phyloP scores from a whole-genome alignment of 1,284 basidiomycete genomes.

The Vanrija sp. region DNA sequence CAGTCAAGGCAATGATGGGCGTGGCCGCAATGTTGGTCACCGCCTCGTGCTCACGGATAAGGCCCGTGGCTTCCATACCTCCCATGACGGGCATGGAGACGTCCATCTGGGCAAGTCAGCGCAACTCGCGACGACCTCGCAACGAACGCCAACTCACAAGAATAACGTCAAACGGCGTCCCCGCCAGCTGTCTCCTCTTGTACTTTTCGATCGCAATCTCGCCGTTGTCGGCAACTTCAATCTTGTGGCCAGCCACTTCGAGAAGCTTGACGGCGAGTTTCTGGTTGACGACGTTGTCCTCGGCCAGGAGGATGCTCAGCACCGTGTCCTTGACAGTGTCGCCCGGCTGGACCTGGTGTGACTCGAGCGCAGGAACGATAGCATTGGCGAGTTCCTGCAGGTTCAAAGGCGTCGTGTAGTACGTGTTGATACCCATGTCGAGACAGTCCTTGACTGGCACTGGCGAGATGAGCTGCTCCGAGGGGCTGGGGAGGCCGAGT shows the following conservation, averaged over 20 bases:
- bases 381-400: slow-evolving; percentile 88
- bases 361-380: slow-evolving; percentile 89
- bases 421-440: slow-evolving; percentile 49
- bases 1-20: slow-evolving; percentile 91
- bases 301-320: slow-evolving; percentile 92
- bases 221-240: slow-evolving; percentile 97
- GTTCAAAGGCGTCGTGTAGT: slow-evolving; percentile 76
- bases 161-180: slow-evolving; percentile 77
- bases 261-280: slow-evolving; percentile 88
- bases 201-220: slow-evolving; percentile 55
- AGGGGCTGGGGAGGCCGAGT: slow-evolving; percentile 39
- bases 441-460: slow-evolving; percentile 50
- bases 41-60: slow-evolving; percentile 66
- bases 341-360: slow-evolving; percentile 79
- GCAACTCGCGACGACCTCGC: neutral
- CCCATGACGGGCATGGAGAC: slow-evolving; percentile 91
- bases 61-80: slow-evolving; percentile 54
- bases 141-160: slow-evolving; percentile 56
- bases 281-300: slow-evolving; percentile 98
- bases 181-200: slow-evolving; percentile 31
- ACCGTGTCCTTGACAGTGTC: slow-evolving; percentile 75
- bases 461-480: slow-evolving; percentile 42
- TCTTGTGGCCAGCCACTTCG: slow-evolving; percentile 92
- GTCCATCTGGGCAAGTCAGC: slow-evolving; percentile 69
- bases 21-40: slow-evolving; percentile 67